Percentiles rank a stretch among this genome's conserved stretches.
Evolutionary conservation across 169 alveolate species (phyloP).

Genomic region (Eimeria zaria): DNA sequence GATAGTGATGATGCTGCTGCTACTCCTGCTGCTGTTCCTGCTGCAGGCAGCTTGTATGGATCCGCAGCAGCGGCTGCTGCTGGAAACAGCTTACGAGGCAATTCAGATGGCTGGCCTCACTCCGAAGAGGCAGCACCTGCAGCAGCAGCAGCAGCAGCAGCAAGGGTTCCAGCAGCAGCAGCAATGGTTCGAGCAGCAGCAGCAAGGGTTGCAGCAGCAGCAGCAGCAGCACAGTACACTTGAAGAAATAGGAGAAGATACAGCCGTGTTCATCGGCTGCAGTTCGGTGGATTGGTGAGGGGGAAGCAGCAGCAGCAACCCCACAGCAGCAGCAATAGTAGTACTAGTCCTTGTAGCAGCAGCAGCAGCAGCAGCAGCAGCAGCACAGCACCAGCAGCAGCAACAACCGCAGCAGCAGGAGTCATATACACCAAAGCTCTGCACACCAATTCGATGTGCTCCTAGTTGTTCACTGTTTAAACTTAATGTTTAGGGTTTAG

Average conservation of each 20-base stretch:
- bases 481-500: neutral
- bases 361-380: neutral
- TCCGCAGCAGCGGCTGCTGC: conserved; percentile 91
- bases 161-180: too few species aligned
- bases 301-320: neutral
- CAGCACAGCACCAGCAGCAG: neutral
- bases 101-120: conserved; percentile 85
- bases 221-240: neutral
- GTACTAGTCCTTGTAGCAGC: too few species aligned
- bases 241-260: neutral
- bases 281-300: conserved; percentile 87
- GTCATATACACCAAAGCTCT: too few species aligned
- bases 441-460: too few species aligned
- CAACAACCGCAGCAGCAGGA: too few species aligned
- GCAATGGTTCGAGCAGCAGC: too few species aligned
- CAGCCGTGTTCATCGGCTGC: conserved; percentile 88
- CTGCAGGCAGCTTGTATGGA: conserved; percentile 88
- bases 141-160: neutral
- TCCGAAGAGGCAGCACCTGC: conserved; percentile 7
- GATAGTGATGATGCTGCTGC: too few species aligned
- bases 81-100: conserved; percentile 88
- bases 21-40: conserved; percentile 59
- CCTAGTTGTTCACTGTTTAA: too few species aligned
- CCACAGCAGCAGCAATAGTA: neutral
- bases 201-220: neutral